Conservation (phyloP, 2,329 filamentous ascomycete genomes). For the Juglanconis sp. region DNA sequence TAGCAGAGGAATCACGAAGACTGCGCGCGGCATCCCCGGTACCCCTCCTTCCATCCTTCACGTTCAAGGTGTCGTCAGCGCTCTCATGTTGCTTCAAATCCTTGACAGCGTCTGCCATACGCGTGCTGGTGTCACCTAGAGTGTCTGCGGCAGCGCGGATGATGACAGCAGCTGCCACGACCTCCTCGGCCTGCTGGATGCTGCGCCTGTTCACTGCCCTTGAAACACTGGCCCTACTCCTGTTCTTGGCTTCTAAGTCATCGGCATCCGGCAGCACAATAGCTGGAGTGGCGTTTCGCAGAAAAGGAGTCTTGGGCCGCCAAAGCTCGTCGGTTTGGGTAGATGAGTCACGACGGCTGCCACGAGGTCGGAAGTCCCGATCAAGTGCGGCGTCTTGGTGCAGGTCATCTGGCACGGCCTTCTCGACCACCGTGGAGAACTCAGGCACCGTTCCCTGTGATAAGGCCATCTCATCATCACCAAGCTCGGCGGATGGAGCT, state of each 20-base stretch:
- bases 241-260: slow-evolving; percentile 36
- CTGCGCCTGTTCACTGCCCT: slow-evolving; percentile 43
- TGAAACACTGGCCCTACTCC: slow-evolving; percentile 41
- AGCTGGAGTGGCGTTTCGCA: slow-evolving; percentile 42
- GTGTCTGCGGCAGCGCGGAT: slow-evolving; percentile 50
- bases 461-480: slow-evolving; percentile 1
- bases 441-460: slow-evolving; percentile 20
- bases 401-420: neutral
- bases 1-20: slow-evolving; percentile 48
- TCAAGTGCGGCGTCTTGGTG: slow-evolving; percentile 2
- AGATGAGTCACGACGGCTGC: slow-evolving; percentile 25
- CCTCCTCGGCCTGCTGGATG: slow-evolving; percentile 48
- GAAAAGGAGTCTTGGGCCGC: slow-evolving; percentile 8
- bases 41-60: slow-evolving; percentile 15
- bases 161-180: slow-evolving; percentile 51
- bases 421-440: slow-evolving; percentile 21
- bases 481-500: neutral
- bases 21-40: slow-evolving; percentile 16
- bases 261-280: slow-evolving; percentile 42
- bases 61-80: slow-evolving; percentile 12
- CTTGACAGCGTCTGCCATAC: slow-evolving; percentile 23
- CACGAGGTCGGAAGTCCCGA: slow-evolving; percentile 8
- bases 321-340: slow-evolving; percentile 28
- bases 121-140: slow-evolving; percentile 25
- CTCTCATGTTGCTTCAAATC: slow-evolving; percentile 23